Conservation (phyloP, 2,329 filamentous ascomycete genomes). For the Claviceps arundinis region DNA sequence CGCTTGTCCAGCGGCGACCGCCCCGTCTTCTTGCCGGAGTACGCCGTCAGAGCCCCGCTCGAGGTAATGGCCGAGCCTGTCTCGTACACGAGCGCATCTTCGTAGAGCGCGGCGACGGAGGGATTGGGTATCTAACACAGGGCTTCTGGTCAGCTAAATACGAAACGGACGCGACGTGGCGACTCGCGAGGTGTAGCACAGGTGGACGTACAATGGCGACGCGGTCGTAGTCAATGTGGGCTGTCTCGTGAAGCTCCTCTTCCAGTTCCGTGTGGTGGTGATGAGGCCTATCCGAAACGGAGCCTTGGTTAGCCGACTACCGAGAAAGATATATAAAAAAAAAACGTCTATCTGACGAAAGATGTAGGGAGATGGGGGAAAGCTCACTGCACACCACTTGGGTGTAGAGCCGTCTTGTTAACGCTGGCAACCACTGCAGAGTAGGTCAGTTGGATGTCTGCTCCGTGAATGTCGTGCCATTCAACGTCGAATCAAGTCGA, state of each 20-base stretch:
- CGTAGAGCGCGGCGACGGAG: constrained; percentile 88
- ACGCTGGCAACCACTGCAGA: constrained; percentile 45
- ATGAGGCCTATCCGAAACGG: constrained; percentile 46
- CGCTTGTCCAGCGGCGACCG: constrained; percentile 95
- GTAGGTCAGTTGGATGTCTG: not conserved
- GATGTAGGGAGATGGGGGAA: not conserved
- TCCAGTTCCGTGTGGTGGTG: constrained; percentile 89
- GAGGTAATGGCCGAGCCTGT: constrained; percentile 95
- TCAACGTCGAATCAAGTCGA: too few relatives aligned
- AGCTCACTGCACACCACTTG: constrained; percentile 79
- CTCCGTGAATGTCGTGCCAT: too few relatives aligned
- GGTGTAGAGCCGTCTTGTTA: constrained; percentile 89
- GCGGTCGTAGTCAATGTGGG: constrained; percentile 97
- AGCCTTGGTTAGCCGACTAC: constrained; percentile 5
- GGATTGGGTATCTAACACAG: constrained; percentile 62
- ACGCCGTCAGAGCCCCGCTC: constrained; percentile 86
- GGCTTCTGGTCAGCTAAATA: too few relatives aligned
- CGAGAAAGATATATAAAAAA: too few relatives aligned
- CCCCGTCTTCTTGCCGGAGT: constrained; percentile 96
- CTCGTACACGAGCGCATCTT: constrained; percentile 94
- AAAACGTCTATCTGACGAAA: too few relatives aligned
- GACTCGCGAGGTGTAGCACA: too few relatives aligned
- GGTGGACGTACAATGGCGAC: constrained; percentile 72
- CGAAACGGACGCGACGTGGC: too few relatives aligned
- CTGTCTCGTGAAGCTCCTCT: constrained; percentile 92